phyloP scores from a whole-genome alignment of 2,329 filamentous ascomycete species.

The Dichotomopilus funicola region DNA sequence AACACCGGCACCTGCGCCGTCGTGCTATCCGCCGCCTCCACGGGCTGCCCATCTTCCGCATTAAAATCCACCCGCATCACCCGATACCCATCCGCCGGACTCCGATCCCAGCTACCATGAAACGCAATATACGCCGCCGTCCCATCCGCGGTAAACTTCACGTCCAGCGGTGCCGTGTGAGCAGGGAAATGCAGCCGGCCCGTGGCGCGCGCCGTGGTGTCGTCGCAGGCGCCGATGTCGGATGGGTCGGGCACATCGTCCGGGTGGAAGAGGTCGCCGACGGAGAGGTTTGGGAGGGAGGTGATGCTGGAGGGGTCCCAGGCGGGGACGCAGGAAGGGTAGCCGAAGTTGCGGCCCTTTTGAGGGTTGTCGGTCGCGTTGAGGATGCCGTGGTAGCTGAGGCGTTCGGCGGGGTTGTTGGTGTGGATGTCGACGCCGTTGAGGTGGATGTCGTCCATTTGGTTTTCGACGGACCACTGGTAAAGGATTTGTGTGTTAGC shows the following conservation, averaged over 20 bases:
- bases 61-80: slow-evolving; percentile 31
- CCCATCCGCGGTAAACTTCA: slow-evolving; percentile 53
- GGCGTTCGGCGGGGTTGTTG: slow-evolving; percentile 58
- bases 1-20: slow-evolving; percentile 43
- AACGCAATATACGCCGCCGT: slow-evolving; percentile 54
- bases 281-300: slow-evolving; percentile 19
- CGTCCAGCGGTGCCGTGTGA: slow-evolving; percentile 58
- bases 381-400: slow-evolving; percentile 58
- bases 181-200: slow-evolving; percentile 47
- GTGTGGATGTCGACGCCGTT: slow-evolving; percentile 47
- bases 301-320: slow-evolving; percentile 34
- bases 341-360: slow-evolving; percentile 50
- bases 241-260: slow-evolving; percentile 21
- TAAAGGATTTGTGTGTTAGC: not conserved
- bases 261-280: slow-evolving; percentile 29
- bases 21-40: slow-evolving; percentile 29
- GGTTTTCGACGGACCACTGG: slow-evolving; percentile 53
- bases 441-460: slow-evolving; percentile 51
- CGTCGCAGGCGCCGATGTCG: slow-evolving; percentile 20
- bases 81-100: slow-evolving; percentile 32
- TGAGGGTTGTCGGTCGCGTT: slow-evolving; percentile 39
- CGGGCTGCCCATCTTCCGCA: slow-evolving; percentile 26
- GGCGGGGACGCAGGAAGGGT: slow-evolving; percentile 41
- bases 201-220: slow-evolving; percentile 25
- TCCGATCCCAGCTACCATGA: slow-evolving; percentile 49